Evolutionary conservation across 805 yeast species (phyloP).

Genomic region (Candida sanyiensis): DNA sequence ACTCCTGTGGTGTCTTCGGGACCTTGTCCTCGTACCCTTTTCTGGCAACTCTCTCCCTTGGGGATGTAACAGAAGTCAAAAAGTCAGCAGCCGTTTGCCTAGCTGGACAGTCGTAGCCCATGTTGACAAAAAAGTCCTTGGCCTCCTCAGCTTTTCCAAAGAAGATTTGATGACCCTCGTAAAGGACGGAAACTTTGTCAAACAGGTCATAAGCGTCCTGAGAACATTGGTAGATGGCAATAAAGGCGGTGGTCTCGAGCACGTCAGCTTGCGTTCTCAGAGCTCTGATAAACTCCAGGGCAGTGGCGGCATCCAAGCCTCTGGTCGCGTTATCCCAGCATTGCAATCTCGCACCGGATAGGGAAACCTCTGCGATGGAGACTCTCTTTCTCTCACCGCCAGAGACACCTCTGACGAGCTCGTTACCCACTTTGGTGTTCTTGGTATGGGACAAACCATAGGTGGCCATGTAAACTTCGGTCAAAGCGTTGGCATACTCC

Average conservation of each 20-base stretch:
- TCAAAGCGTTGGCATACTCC: conserved; percentile 46
- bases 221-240: conserved; percentile 67
- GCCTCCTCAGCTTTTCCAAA: conserved; percentile 57
- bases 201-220: conserved; percentile 60
- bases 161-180: conserved; percentile 56
- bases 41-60: conserved; percentile 47
- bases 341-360: conserved; percentile 40
- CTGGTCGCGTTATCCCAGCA: conserved; percentile 56
- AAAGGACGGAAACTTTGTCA: conserved; percentile 56
- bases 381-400: conserved; percentile 73
- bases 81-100: conserved; percentile 71
- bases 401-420: conserved; percentile 58
- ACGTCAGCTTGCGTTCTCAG: conserved; percentile 44
- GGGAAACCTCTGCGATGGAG: conserved; percentile 54
- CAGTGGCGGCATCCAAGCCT: conserved; percentile 57
- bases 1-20: conserved; percentile 59
- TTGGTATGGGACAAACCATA: conserved; percentile 46
- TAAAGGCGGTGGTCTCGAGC: conserved; percentile 46
- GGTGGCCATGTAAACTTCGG: conserved; percentile 46
- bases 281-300: conserved; percentile 47
- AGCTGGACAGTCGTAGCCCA: conserved; percentile 62
- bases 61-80: conserved; percentile 64
- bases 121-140: conserved; percentile 48
- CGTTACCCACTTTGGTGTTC: conserved; percentile 59
- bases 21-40: conserved; percentile 45